A percentile compares a stretch with the other conserved stretches of the same genome.
Evolutionary conservation across 2,329 filamentous ascomycete genomes (phyloP).

Genomic region (Arthroderma sp.): DNA sequence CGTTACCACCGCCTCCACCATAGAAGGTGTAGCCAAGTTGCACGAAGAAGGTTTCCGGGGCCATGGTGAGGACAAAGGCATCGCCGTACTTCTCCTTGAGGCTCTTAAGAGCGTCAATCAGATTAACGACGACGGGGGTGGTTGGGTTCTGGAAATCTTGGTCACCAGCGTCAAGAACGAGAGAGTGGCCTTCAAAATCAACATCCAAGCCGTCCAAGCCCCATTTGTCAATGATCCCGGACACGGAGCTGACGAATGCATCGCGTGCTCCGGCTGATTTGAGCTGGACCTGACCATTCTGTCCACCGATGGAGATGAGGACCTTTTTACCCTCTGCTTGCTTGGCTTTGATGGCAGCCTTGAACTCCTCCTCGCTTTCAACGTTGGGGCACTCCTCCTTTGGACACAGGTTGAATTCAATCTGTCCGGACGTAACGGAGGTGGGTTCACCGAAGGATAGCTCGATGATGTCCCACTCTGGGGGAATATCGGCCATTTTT

Average conservation of each 20-base stretch:
- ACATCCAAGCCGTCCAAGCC: conserved; percentile 3
- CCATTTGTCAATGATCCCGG: conserved; percentile 3
- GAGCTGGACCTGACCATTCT: conserved; percentile 6
- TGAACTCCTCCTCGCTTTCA: conserved; percentile 5
- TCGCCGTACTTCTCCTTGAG: conserved; percentile 4
- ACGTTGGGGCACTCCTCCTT: conserved; percentile 3
- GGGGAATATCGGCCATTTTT: conserved; percentile 1
- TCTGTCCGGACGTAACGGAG: conserved; percentile 4
- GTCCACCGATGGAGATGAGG: conserved; percentile 3
- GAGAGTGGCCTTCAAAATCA: conserved; percentile 5
- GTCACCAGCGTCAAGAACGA: conserved; percentile 3
- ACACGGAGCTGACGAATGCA: conserved; percentile 4
- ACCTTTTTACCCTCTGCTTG: conserved; percentile 5
- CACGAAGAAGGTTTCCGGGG: conserved; percentile 5
- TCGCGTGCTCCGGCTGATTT: conserved; percentile 1
- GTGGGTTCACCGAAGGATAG: conserved; percentile 4
- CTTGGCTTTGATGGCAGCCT: conserved; percentile 3
- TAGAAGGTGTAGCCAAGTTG: conserved; percentile 3
- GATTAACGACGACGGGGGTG: conserved; percentile 3
- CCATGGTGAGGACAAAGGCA: conserved; percentile 4
- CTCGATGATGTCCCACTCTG: conserved; percentile 4
- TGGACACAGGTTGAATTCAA: conserved; percentile 1
- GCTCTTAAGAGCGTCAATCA: conserved; percentile 1
- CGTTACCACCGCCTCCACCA: conserved; percentile 1
- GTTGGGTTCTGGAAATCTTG: conserved; percentile 4